Evolutionary conservation across 352 stramenopile genomes (phyloP), one percentile per base, ranked within the genome.

Genomic region (Phytophthora citrophthora): DNA sequence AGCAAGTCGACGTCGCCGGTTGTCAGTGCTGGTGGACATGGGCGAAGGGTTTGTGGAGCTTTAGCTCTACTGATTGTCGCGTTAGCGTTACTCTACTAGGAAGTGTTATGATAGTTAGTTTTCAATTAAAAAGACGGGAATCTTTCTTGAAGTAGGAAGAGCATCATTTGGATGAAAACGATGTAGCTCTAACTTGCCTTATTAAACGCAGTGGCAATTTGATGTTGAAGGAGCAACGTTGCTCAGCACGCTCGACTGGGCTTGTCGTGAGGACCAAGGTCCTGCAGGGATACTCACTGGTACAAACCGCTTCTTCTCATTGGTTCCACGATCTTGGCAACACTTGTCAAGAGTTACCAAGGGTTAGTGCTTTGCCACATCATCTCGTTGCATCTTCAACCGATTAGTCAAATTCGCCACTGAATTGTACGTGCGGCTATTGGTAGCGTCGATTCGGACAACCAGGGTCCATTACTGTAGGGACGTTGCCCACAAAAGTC

Each of bases 1-100:
- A 11, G 20, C 13, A 46, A 56, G 8, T 56, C 49, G 5, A 5
- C 34, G 32, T 38, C 32, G 11, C 24, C 49, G 15, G 49, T 97
- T 54, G 15, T 20, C 16, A 43, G 29, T 31, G 29, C 16, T 13
- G 15, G 20, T 32, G 29, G 29, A 32, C 8, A 32, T 6, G 29
- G 6, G 26, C 26, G 26, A 29, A 8, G 26, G 26, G 26, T 8
- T 29, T 29, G 26, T 6, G 26, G 26, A 6, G 3, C 7, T 32
- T 32, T 32, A 32, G 8, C 29, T 32, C 29, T 32, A 32, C 29
- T 32, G 29, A 11, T 32, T 32, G 29, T 32, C 7, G 29, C 8
- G 0, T 32, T 32, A 32, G 26, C 20, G 20, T 29, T 29, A 8
- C 26, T 9, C 7, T 29, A 8, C 5, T 29, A 29, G 7, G 26